phyloP scores from a whole-genome alignment of 805 yeast species.

The Hanseniaspora lachancei region DNA sequence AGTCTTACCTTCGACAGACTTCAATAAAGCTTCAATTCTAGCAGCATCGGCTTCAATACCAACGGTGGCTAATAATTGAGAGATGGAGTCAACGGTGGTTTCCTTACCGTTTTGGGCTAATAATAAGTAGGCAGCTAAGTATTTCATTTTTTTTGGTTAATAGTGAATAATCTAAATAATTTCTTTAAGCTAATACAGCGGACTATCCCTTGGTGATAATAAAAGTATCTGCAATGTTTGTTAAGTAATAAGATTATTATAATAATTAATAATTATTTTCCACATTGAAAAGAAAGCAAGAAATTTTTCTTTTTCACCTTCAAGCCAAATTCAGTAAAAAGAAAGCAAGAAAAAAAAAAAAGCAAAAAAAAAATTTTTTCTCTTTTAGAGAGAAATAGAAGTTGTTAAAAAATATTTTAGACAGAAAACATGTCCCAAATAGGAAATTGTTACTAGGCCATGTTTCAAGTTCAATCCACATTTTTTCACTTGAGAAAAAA shows the following conservation, averaged over 20 bases:
- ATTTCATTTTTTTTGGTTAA: conserved; percentile 43
- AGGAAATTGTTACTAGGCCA: background rate
- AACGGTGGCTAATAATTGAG: conserved; percentile 57
- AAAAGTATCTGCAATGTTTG: background rate
- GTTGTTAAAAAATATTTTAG: background rate
- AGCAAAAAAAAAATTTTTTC: background rate
- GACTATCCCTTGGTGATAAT: conserved; percentile 27
- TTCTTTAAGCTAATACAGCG: conserved; percentile 22
- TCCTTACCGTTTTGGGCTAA: conserved; percentile 79
- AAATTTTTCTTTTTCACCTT: background rate
- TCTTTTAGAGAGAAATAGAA: background rate
- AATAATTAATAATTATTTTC: background rate
- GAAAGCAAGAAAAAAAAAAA: background rate
- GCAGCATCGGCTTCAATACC: conserved; percentile 73
- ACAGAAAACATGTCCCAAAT: background rate
- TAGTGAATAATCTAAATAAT: conserved; percentile 23
- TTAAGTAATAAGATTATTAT: background rate
- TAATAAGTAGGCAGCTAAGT: conserved; percentile 87
- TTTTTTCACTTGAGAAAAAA: too few relatives aligned
- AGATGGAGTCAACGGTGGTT: conserved; percentile 60
- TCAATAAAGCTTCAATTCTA: conserved; percentile 54
- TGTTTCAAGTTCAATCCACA: background rate
- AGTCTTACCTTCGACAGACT: conserved; percentile 69
- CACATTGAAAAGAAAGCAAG: too few relatives aligned
- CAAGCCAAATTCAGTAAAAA: too few relatives aligned